phyloP scores from a whole-genome alignment of 1,284 basidiomycete species.

The Gomphus bonarii region DNA sequence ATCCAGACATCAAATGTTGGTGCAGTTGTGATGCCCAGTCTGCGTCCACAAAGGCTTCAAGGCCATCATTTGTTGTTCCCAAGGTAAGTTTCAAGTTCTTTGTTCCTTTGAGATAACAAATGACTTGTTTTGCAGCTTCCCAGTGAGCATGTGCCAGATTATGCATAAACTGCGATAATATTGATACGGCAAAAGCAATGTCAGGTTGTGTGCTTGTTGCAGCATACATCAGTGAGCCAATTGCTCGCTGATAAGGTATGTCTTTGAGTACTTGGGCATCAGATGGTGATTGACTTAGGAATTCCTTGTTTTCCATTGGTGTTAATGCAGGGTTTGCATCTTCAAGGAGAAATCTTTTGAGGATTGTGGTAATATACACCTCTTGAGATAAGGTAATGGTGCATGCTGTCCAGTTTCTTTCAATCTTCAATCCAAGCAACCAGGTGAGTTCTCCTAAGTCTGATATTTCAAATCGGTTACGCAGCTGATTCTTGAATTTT shows the following conservation, averaged over 20 bases:
- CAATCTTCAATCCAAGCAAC: constrained; percentile 13
- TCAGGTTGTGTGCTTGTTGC: constrained; percentile 12
- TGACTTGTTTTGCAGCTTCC: constrained; percentile 15
- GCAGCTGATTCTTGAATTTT: constrained; percentile 3
- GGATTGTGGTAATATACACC: constrained; percentile 18
- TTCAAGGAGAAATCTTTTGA: constrained; percentile 13
- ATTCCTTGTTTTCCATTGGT: constrained; percentile 20
- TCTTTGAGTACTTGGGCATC: not conserved
- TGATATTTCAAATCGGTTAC: constrained; percentile 12
- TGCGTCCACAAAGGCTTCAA: not conserved
- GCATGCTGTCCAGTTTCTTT: not conserved
- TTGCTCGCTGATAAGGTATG: constrained; percentile 10
- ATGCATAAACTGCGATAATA: not conserved
- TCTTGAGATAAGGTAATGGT: constrained; percentile 21
- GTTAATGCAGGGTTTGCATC: constrained; percentile 20
- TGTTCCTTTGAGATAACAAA: constrained; percentile 25
- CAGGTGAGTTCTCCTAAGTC: constrained; percentile 17
- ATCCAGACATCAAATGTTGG: constrained; percentile 10
- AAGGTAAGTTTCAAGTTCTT: not conserved
- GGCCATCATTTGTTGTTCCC: not conserved
- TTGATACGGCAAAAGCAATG: not conserved
- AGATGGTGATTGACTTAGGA: constrained; percentile 10
- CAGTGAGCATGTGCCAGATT: not conserved
- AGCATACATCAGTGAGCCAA: constrained; percentile 24
- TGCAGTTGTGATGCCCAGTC: not conserved